Evolutionary conservation across 1,284 basidiomycete species (phyloP).

Genomic region (Microbotryum silenes-acaulis): DNA sequence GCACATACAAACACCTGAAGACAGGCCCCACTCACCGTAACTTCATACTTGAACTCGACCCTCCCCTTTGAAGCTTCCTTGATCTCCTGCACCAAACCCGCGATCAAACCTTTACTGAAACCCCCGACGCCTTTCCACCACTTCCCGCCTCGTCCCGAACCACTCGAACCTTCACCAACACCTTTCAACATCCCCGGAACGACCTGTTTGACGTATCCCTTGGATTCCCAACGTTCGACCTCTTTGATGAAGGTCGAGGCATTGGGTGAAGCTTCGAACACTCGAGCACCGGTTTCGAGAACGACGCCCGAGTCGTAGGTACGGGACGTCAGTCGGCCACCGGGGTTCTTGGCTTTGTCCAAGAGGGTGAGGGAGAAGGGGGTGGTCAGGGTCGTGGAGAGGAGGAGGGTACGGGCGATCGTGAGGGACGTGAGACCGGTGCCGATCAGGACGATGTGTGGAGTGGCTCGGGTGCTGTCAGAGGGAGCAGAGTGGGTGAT

Average conservation of each 20-base stretch:
- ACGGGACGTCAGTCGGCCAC: not conserved
- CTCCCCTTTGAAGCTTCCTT: not conserved
- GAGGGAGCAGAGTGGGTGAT: too few relatives aligned
- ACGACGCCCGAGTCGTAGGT: conserved; percentile 2
- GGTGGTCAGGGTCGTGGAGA: not conserved
- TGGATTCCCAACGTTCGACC: not conserved
- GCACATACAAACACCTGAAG: too few relatives aligned
- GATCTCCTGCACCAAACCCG: not conserved
- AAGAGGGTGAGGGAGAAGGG: conserved; percentile 1
- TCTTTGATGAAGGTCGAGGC: not conserved
- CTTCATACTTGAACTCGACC: not conserved
- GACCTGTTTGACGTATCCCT: conserved; percentile 1
- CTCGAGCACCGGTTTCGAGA: conserved; percentile 1
- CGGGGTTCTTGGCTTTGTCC: conserved; percentile 1
- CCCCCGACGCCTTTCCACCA: conserved; percentile 1
- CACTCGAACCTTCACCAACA: not conserved
- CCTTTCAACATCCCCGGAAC: not conserved
- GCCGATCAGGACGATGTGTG: conserved; percentile 1
- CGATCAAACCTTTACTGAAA: not conserved
- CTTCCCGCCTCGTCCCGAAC: not conserved
- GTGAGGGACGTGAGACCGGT: conserved; percentile 2
- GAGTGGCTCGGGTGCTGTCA: not conserved
- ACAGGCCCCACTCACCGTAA: not conserved
- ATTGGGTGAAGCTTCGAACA: not conserved
- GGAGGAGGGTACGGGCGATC: not conserved